These are phyloP conservation scores for Bonia amplexicaulis DNA, from an alignment of 176 grass and related monocot genomes.

Conservation along the genomic window DNA sequence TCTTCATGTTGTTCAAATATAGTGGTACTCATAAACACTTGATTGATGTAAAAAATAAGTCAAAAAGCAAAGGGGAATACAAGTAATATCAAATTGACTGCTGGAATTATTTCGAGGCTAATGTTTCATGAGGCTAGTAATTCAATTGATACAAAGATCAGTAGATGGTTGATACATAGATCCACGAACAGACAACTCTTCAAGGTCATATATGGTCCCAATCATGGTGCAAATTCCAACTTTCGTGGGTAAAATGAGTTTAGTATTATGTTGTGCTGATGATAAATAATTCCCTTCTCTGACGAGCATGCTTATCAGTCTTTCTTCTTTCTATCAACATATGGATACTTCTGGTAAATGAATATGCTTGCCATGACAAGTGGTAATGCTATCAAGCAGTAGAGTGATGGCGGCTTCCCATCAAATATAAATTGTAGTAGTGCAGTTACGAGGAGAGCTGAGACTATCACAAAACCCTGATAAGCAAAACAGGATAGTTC, in stretches of 20 bases:
- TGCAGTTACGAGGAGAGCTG: slow-evolving; percentile 89
- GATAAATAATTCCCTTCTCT: slow-evolving; percentile 28
- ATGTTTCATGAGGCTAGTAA: slow-evolving; percentile 8
- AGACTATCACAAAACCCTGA: slow-evolving; percentile 98
- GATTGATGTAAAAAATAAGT: background rate
- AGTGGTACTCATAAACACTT: background rate
- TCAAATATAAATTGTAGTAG: slow-evolving; percentile 81
- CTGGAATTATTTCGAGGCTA: slow-evolving; percentile 7
- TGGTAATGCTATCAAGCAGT: slow-evolving; percentile 72
- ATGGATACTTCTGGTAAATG: slow-evolving; percentile 97
- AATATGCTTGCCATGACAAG: slow-evolving; percentile 87
- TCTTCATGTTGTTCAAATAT: background rate
- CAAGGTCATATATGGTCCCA: background rate
- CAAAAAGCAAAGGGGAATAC: slow-evolving; percentile 4
- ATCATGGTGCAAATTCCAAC: slow-evolving; percentile 7
- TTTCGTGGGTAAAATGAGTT: slow-evolving; percentile 13
- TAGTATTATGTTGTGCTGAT: background rate
- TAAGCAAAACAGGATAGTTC: slow-evolving; percentile 21
- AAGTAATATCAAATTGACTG: slow-evolving; percentile 18
- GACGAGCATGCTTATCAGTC: slow-evolving; percentile 35
- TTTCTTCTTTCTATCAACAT: slow-evolving; percentile 80
- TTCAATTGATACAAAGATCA: slow-evolving; percentile 9
- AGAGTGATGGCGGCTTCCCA: slow-evolving; percentile 70
- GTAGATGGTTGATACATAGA: slow-evolving; percentile 23
- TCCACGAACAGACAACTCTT: slow-evolving; percentile 12